phyloP scores from a whole-genome alignment of 2,329 filamentous ascomycete species.

The Raffaelea deltoideospora region DNA sequence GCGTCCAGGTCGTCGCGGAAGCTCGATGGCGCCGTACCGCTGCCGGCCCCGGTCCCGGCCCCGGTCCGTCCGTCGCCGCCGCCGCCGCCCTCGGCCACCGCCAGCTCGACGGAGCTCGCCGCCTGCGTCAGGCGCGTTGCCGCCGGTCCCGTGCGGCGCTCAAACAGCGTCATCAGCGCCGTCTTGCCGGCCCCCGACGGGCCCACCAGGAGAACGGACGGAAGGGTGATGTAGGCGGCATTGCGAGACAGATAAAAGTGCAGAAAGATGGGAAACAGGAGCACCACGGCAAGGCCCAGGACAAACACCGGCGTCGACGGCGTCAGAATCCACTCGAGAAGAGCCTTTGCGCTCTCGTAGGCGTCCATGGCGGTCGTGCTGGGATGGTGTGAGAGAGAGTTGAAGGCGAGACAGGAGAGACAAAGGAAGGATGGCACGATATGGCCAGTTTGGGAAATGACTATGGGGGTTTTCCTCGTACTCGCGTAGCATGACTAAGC shows the following conservation, averaged over 20 bases:
- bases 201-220: slow-evolving; percentile 67
- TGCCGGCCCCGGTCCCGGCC: too few species aligned
- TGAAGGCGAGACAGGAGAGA: too few species aligned
- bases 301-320: slow-evolving; percentile 48
- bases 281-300: slow-evolving; percentile 53
- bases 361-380: slow-evolving; percentile 7
- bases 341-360: slow-evolving; percentile 14
- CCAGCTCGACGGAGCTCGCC: slow-evolving; percentile 37
- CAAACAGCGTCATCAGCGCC: slow-evolving; percentile 60
- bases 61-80: too few species aligned
- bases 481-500: too few species aligned
- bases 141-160: slow-evolving; percentile 32
- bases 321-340: slow-evolving; percentile 38
- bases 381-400: neutral
- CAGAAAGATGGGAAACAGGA: slow-evolving; percentile 61
- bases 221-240: slow-evolving; percentile 49
- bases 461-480: too few species aligned
- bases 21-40: too few species aligned
- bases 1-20: slow-evolving; percentile 41
- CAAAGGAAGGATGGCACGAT: too few species aligned
- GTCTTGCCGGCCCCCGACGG: slow-evolving; percentile 81
- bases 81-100: slow-evolving; percentile 30
- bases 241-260: slow-evolving; percentile 60
- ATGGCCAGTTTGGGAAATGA: too few species aligned
- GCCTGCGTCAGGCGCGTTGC: slow-evolving; percentile 41